Evolutionary conservation across 2,329 filamentous ascomycete genomes (phyloP).

Genomic region (Ceratocystis lukuohia): DNA sequence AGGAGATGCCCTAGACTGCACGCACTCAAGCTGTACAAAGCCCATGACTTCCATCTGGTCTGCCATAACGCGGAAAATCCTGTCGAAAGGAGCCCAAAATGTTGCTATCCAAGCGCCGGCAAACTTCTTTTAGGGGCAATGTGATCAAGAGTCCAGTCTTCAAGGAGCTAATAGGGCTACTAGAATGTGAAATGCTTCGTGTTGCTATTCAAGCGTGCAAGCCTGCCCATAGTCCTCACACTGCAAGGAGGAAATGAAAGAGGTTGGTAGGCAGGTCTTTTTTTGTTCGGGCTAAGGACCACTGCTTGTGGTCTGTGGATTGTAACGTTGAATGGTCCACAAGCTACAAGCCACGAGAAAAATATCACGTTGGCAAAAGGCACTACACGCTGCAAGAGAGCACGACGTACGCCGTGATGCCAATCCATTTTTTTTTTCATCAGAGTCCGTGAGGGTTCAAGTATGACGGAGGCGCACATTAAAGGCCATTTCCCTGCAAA

Average conservation of each 20-base stretch:
- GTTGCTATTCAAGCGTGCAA: not conserved
- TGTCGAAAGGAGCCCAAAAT: not conserved
- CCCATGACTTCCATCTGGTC: not conserved
- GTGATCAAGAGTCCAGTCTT: too few relatives aligned
- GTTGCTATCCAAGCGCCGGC: not conserved
- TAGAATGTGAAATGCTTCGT: not conserved
- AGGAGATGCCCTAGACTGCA: not conserved
- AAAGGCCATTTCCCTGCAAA: not conserved
- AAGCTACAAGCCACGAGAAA: not conserved
- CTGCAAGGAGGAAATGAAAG: not conserved
- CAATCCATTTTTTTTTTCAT: not conserved
- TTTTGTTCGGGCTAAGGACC: not conserved
- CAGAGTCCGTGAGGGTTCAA: not conserved
- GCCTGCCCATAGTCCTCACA: not conserved
- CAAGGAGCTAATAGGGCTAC: not conserved
- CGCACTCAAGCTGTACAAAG: not conserved
- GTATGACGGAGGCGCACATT: not conserved
- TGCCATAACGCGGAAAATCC: not conserved
- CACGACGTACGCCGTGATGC: slow-evolving; percentile 3
- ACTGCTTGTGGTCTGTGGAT: not conserved
- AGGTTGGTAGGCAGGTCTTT: not conserved
- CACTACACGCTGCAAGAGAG: not conserved
- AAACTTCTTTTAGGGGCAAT: not conserved
- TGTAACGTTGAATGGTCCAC: not conserved
- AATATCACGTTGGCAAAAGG: not conserved